phyloP scores from a whole-genome alignment of 23 red algal species.

The Gracilaria caudata region DNA sequence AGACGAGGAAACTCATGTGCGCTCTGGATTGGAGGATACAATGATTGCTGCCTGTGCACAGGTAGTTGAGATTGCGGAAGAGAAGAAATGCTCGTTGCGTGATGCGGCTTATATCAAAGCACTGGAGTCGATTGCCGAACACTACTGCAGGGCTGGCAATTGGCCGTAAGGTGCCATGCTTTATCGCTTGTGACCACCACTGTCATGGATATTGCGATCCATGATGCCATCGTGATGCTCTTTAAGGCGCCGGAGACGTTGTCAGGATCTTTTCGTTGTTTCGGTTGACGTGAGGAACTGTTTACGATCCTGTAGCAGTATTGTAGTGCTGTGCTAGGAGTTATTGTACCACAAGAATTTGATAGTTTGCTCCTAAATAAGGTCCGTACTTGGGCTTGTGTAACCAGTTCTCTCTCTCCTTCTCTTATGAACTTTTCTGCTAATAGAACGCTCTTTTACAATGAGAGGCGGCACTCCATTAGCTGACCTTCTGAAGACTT shows the following conservation, averaged over 20 bases:
- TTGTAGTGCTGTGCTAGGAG: too few species aligned
- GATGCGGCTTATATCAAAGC: conserved; percentile 82
- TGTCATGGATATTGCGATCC: not conserved
- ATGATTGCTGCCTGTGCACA: conserved; percentile 83
- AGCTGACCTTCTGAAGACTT: too few species aligned
- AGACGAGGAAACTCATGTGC: conserved; percentile 89
- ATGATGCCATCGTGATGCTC: not conserved
- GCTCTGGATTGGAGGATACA: conserved; percentile 91
- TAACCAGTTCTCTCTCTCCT: too few species aligned
- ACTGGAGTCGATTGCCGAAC: conserved; percentile 74
- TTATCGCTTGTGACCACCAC: not conserved
- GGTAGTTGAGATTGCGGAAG: conserved; percentile 66
- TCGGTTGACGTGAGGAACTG: too few species aligned
- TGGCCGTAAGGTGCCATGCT: conserved; percentile 41
- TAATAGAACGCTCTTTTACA: too few species aligned
- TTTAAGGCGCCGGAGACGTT: not conserved
- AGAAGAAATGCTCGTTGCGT: conserved; percentile 66
- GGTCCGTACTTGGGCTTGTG: too few species aligned
- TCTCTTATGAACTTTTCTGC: too few species aligned
- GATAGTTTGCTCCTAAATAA: too few species aligned
- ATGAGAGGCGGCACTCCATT: too few species aligned
- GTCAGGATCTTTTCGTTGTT: too few species aligned
- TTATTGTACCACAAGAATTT: too few species aligned
- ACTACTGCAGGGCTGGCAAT: conserved; percentile 49
- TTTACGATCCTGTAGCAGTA: too few species aligned